A percentile compares a stretch with the other conserved stretches of the same genome.
phyloP scores from a whole-genome alignment of 805 yeast genomes.

The Spathaspora boniae region DNA sequence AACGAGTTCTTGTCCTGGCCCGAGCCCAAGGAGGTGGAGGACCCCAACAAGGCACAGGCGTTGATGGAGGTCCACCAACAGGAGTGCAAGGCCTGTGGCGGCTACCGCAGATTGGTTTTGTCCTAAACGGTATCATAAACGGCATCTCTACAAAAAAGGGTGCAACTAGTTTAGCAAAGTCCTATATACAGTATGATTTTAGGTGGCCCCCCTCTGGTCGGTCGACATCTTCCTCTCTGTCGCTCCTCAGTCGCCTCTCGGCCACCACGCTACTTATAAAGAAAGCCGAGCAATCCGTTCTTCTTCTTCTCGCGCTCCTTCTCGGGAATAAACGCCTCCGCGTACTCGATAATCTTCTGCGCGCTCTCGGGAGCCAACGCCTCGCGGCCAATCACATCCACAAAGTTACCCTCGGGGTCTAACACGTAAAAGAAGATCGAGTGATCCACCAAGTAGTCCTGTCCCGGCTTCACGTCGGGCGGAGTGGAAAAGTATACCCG shows the following conservation, averaged over 20 bases:
- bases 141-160: conserved; percentile 2
- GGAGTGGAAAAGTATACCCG: conserved; percentile 98
- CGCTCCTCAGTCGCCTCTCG: too few species aligned
- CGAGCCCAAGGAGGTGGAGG: conserved; percentile 41
- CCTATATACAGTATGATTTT: neutral
- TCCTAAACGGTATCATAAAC: conserved; percentile 9
- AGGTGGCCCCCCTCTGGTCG: too few species aligned
- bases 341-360: conserved; percentile 69
- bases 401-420: conserved; percentile 98
- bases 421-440: conserved; percentile 94
- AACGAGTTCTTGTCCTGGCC: conserved; percentile 49
- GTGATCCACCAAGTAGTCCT: conserved; percentile 95
- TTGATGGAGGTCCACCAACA: conserved; percentile 45
- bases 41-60: conserved; percentile 43
- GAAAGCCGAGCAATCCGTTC: conserved; percentile 56
- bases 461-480: conserved; percentile 88
- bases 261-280: conserved; percentile 48
- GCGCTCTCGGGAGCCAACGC: conserved; percentile 77
- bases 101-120: conserved; percentile 43
- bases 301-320: conserved; percentile 65
- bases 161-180: neutral
- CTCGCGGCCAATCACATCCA: conserved; percentile 92
- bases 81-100: conserved; percentile 44
- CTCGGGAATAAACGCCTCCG: conserved; percentile 71
- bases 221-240: too few species aligned